A percentile compares a stretch with the other conserved stretches of the same genome.
Evolutionary conservation across 805 yeast genomes (phyloP).

Genomic region (Kuraishia cidri): DNA sequence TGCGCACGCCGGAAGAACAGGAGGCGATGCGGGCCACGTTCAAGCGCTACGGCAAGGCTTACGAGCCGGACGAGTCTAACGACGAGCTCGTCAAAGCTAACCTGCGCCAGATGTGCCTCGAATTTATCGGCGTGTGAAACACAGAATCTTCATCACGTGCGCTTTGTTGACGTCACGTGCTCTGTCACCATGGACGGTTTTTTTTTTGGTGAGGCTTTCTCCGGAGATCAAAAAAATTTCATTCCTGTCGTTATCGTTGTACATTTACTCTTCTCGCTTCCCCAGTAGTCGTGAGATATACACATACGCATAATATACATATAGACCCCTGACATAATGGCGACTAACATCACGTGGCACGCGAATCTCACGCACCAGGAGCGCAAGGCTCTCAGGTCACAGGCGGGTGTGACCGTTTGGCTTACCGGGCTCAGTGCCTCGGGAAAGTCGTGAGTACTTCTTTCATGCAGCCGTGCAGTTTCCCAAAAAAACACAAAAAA

Average conservation of each 20-base stretch:
- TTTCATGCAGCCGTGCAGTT: neutral
- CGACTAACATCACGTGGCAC: slow-evolving; percentile 97
- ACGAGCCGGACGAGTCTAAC: slow-evolving; percentile 11
- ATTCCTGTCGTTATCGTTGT: no score
- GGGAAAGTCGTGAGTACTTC: slow-evolving; percentile 48
- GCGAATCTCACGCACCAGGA: slow-evolving; percentile 78
- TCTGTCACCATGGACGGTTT: no score
- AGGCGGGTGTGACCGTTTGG: slow-evolving; percentile 89
- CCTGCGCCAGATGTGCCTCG: slow-evolving; percentile 1
- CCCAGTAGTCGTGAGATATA: neutral
- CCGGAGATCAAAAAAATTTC: no score
- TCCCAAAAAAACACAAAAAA: neutral
- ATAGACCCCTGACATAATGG: no score
- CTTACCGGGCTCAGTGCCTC: slow-evolving; percentile 92
- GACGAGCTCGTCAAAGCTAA: slow-evolving; percentile 5
- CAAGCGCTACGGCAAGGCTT: slow-evolving; percentile 19
- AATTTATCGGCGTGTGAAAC: slow-evolving; percentile 3
- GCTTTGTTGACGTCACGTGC: no score
- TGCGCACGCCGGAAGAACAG: slow-evolving; percentile 12
- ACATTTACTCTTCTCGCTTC: no score
- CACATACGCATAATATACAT: no score
- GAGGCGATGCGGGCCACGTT: slow-evolving; percentile 12
- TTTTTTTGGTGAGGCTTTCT: no score
- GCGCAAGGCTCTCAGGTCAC: slow-evolving; percentile 63
- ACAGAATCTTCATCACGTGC: no score